Evolutionary conservation across 345 rosid species (phyloP), one percentile per base, ranked within the genome.

Genomic region (Moricandia arvensis): DNA sequence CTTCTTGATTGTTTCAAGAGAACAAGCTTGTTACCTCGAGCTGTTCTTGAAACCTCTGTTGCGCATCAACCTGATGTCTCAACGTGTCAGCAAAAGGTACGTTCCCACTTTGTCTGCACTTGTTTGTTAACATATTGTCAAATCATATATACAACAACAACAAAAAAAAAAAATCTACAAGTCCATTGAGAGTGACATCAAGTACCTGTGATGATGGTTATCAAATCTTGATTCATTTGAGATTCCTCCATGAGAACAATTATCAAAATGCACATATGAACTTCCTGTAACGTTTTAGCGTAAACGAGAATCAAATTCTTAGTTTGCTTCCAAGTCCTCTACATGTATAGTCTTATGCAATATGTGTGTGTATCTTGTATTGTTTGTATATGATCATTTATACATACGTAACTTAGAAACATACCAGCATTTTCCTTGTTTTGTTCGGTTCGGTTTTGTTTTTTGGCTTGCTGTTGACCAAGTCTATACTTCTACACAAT

Each of bases 401-500:
- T 21, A 8, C 27, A 54, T 21, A 55, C 30, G 1, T 21, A 17
- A 17, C 2, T 53, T 9, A 0, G 5, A 17, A 54, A 66, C 81
- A 74, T 63, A 87, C 94, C 86, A 74, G 51, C 77, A 55, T 82
- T 82, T 31, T 85, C 89, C 37, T 76, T 80, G 69, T 75, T 81
- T 29, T 82, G 88, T 5, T 86, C 88, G 34, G 65, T 3, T 13
- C 61, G 31, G 68, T 49, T 72, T 53, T 82, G 93, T 77, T 82
- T 89, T 54, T 80, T 74, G 2, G 85, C 70, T 49, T 89, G 96
- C 78, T 89, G 95, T 78, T 87, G 93, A 63, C 98, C 95, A 10
- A 91, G 77, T 66, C 97, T 87, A 77, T 91, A 91, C 81, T 94
- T 94, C 98, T 94, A 72, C 79, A 47, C 18, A 47, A 47, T 6